Percentiles rank a stretch among this genome's conserved stretches.
phyloP scores from a whole-genome alignment of 1,139 yeast genomes.

The Casaregolazyma suthepensis region DNA sequence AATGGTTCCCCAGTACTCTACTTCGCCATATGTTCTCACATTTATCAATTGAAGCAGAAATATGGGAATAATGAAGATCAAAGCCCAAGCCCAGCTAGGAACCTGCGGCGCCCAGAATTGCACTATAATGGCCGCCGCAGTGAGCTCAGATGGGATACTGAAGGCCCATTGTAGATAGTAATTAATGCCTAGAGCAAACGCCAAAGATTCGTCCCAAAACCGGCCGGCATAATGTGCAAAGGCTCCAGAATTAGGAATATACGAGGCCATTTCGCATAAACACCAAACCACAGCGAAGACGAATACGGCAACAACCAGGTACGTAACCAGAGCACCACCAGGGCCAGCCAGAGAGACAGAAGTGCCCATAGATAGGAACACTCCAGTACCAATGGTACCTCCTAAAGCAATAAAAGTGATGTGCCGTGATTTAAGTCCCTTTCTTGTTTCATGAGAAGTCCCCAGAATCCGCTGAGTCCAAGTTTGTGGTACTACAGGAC shows the following conservation, averaged over 20 bases:
- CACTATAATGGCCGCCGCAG: slow-evolving; percentile 54
- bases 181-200: slow-evolving; percentile 20
- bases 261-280: slow-evolving; percentile 71
- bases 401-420: slow-evolving; percentile 47
- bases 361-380: slow-evolving; percentile 50
- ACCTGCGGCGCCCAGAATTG: slow-evolving; percentile 54
- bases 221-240: slow-evolving; percentile 50
- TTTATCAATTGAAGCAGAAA: slow-evolving; percentile 31
- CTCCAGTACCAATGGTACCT: slow-evolving; percentile 48
- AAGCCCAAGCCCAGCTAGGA: slow-evolving; percentile 44
- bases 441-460: not conserved
- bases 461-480: not conserved
- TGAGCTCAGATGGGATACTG: slow-evolving; percentile 52
- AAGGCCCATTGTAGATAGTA: slow-evolving; percentile 35
- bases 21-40: slow-evolving; percentile 35
- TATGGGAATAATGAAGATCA: slow-evolving; percentile 25
- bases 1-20: slow-evolving; percentile 35
- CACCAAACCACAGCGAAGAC: slow-evolving; percentile 66
- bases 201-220: slow-evolving; percentile 18
- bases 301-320: slow-evolving; percentile 55
- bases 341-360: slow-evolving; percentile 72
- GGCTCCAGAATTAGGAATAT: slow-evolving; percentile 62
- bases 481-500: not conserved
- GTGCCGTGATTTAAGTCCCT: slow-evolving; percentile 40
- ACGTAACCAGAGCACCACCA: slow-evolving; percentile 57